Evolutionary conservation across 2,329 filamentous ascomycete species (phyloP).

Genomic region (Paecilomyces fulvus): DNA sequence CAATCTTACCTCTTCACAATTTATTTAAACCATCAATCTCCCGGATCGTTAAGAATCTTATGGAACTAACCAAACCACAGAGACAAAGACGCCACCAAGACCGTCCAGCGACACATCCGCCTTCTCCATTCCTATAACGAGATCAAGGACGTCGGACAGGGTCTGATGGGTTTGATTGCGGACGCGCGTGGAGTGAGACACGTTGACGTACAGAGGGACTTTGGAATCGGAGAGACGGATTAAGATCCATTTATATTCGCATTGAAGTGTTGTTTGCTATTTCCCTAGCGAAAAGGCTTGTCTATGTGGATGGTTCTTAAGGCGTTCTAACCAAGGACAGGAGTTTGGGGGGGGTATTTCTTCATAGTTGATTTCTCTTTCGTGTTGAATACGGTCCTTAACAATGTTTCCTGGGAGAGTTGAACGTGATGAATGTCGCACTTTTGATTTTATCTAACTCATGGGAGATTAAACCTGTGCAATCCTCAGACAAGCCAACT

Average conservation of each 20-base stretch:
- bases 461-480: not conserved
- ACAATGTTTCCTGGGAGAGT: not conserved
- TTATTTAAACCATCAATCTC: too few species aligned
- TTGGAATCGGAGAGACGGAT: conserved; percentile 30
- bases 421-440: not conserved
- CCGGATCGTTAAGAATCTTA: too few species aligned
- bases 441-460: not conserved
- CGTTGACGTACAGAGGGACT: conserved; percentile 32
- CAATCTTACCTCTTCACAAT: not conserved
- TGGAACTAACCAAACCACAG: conserved; percentile 7
- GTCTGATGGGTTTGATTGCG: conserved; percentile 58
- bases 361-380: not conserved
- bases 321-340: not conserved
- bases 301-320: not conserved
- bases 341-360: not conserved
- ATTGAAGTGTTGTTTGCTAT: not conserved
- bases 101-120: conserved; percentile 55
- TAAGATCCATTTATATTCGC: conserved; percentile 10
- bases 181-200: conserved; percentile 53
- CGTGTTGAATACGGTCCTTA: too few species aligned
- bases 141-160: conserved; percentile 59
- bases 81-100: conserved; percentile 40
- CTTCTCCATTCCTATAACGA: conserved; percentile 63
- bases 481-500: not conserved
- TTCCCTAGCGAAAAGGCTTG: not conserved